These are phyloP conservation scores for Galeopsis tetrahit DNA, from an alignment of 257 asterid species.

Conservation along the genomic window DNA sequence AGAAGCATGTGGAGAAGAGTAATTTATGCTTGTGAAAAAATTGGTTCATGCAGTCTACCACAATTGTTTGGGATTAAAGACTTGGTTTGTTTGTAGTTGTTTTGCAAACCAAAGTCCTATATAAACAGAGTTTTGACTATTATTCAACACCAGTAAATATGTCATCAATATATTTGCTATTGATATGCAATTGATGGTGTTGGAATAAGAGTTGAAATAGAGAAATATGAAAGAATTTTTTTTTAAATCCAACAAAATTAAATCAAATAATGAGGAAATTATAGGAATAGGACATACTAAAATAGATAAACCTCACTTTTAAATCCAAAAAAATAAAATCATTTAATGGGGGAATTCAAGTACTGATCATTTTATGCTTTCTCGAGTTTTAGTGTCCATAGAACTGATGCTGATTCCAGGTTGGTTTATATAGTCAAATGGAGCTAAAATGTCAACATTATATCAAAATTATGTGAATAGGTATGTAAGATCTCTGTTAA, in stretches of 20 bases:
- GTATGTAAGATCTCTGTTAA: conserved; percentile 1
- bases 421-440: not conserved
- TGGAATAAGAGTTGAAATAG: not conserved
- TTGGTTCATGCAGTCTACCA: no score
- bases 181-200: not conserved
- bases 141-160: not conserved
- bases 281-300: not conserved
- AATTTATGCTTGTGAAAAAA: no score
- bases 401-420: conserved; percentile 34
- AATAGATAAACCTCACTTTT: not conserved
- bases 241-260: not conserved
- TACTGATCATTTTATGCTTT: not conserved
- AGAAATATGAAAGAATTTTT: not conserved
- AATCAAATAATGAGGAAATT: not conserved
- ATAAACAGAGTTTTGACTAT: not conserved
- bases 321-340: not conserved
- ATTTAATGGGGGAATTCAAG: not conserved
- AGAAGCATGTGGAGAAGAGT: no score
- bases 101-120: not conserved
- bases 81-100: no score
- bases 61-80: no score
- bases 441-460: conserved; percentile 22
- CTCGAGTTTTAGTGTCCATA: not conserved
- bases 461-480: conserved; percentile 1
- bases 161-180: not conserved